A percentile compares a stretch with the other conserved stretches of the same genome.
Conservation (phyloP, 2,329 filamentous ascomycete species). For the Aaosphaeria pasadenensis region DNA sequence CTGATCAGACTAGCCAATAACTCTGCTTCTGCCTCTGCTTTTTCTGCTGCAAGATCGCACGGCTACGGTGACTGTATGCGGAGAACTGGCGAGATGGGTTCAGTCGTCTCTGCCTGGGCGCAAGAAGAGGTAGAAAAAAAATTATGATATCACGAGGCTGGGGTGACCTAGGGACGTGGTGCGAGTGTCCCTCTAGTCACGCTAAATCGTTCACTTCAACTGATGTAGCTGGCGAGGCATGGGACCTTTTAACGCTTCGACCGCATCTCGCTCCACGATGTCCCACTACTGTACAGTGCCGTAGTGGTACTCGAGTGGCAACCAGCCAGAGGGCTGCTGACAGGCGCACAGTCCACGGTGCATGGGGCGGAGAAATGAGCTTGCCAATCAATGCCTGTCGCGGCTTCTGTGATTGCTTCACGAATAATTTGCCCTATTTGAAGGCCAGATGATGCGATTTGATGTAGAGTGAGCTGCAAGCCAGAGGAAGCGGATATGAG, state of each 20-base stretch:
- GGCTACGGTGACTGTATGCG: too few species aligned
- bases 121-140: too few species aligned
- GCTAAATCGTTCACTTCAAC: too few species aligned
- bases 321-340: slow-evolving; percentile 2
- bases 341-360: slow-evolving; percentile 2
- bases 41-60: too few species aligned
- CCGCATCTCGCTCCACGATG: background rate
- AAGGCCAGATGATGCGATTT: background rate
- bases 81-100: too few species aligned
- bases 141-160: too few species aligned
- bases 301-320: background rate
- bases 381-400: slow-evolving; percentile 2
- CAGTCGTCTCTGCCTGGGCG: too few species aligned
- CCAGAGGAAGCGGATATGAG: background rate
- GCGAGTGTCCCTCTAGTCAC: too few species aligned
- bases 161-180: too few species aligned
- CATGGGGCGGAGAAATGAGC: slow-evolving; percentile 8
- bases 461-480: background rate
- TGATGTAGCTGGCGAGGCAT: background rate
- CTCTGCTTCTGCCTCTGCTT: too few species aligned
- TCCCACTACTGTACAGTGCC: too few species aligned
- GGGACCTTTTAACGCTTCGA: background rate
- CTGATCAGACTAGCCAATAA: background rate
- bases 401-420: slow-evolving; percentile 1
- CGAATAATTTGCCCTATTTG: background rate